Conservation (phyloP, 108 stramenopile species). For the Skeletonema costatum region DNA sequence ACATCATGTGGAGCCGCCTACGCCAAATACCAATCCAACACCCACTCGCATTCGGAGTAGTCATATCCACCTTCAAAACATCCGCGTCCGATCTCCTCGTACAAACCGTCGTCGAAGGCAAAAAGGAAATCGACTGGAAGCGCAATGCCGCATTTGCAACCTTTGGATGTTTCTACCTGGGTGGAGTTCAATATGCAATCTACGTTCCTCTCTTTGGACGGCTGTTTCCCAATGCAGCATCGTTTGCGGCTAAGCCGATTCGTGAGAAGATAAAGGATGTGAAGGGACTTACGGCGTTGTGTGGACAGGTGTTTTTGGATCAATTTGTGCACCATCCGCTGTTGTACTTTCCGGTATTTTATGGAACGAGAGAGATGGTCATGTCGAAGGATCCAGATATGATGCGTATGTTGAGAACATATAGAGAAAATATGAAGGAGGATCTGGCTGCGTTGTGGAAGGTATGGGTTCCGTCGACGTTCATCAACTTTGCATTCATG, state of each 20-base stretch:
- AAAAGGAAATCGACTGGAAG: conserved; percentile 81
- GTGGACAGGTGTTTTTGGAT: conserved; percentile 65
- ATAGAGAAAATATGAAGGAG: conserved; percentile 75
- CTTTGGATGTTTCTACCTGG: conserved; percentile 89
- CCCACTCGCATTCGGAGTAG: conserved; percentile 87
- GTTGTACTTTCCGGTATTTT: conserved; percentile 93
- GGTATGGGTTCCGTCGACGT: conserved; percentile 85
- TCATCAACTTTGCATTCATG: conserved; percentile 92
- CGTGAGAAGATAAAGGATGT: conserved; percentile 75
- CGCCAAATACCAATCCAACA: conserved; percentile 60
- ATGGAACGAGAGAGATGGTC: conserved; percentile 82
- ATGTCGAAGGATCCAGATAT: conserved; percentile 75
- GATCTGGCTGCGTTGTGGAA: conserved; percentile 84
- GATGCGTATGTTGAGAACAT: conserved; percentile 49
- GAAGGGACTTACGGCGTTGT: conserved; percentile 52
- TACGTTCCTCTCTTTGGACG: conserved; percentile 86
- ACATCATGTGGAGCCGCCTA: conserved; percentile 22
- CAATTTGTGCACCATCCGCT: conserved; percentile 87
- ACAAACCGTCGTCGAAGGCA: conserved; percentile 81
- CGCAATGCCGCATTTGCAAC: conserved; percentile 89
- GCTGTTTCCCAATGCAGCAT: conserved; percentile 76
- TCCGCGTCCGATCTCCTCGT: conserved; percentile 80
- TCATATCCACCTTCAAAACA: conserved; percentile 81
- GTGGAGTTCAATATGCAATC: conserved; percentile 83
- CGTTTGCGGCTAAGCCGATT: conserved; percentile 70